Evolutionary conservation across 176 grass and related monocot species (phyloP).

Genomic region (Thalia dealbata): DNA sequence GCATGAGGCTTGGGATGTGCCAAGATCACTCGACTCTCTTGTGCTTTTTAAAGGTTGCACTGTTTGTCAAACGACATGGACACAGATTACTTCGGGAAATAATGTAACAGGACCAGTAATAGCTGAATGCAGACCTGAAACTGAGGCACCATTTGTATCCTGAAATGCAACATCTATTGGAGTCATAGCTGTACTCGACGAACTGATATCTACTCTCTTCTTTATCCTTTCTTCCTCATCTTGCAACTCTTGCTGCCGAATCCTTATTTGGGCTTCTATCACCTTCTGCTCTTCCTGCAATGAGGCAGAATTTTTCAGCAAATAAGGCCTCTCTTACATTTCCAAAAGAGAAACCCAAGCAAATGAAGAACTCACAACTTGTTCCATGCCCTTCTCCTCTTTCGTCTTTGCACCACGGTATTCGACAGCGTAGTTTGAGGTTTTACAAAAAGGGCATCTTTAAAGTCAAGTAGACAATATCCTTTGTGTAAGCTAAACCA

Average conservation of each 20-base stretch:
- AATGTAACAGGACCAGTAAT: neutral
- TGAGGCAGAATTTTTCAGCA: neutral
- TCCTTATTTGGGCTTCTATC: slow-evolving; percentile 88
- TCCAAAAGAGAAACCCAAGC: neutral
- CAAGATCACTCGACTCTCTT: slow-evolving; percentile 19
- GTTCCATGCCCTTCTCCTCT: slow-evolving; percentile 83
- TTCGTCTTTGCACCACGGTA: slow-evolving; percentile 75
- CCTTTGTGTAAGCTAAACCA: slow-evolving; percentile 4
- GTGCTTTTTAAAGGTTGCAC: neutral
- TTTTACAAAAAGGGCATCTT: slow-evolving; percentile 94
- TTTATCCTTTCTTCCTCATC: slow-evolving; percentile 56
- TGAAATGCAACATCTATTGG: slow-evolving; percentile 18
- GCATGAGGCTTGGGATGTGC: slow-evolving; percentile 24
- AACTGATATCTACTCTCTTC: slow-evolving; percentile 38
- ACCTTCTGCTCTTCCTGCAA: slow-evolving; percentile 91
- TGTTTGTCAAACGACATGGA: neutral
- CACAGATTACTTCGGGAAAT: neutral
- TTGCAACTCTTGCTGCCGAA: slow-evolving; percentile 74
- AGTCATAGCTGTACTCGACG: neutral
- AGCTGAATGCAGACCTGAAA: slow-evolving; percentile 22
- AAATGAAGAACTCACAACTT: slow-evolving; percentile 53
- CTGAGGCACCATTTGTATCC: slow-evolving; percentile 25
- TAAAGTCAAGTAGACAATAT: slow-evolving; percentile 33
- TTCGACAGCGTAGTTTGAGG: slow-evolving; percentile 63
- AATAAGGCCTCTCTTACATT: slow-evolving; percentile 4